phyloP scores from a whole-genome alignment of 148 eudicot species.

The Silene latifolia region DNA sequence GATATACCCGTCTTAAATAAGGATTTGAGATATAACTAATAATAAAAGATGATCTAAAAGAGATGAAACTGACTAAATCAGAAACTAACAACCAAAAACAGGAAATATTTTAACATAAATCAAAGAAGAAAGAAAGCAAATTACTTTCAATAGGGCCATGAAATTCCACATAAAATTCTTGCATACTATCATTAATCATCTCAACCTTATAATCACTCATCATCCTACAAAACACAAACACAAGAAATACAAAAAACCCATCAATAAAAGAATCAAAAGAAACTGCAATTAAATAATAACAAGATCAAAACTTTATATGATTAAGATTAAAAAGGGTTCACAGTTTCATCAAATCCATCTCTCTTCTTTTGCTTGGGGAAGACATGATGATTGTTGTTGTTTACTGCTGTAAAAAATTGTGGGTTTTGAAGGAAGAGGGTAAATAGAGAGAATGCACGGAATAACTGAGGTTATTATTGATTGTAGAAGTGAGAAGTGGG shows the following conservation, averaged over 20 bases:
- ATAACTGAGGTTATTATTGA: conserved; percentile 1
- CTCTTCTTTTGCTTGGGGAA: conserved; percentile 95
- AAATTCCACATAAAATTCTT: conserved; percentile 83
- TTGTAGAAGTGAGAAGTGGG: conserved; percentile 28
- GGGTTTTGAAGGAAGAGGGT: conserved; percentile 14
- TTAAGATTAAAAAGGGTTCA: conserved; percentile 19
- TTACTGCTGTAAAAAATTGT: neutral
- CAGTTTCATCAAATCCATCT: conserved; percentile 99
- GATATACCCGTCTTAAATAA: too few species aligned
- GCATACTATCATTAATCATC: conserved; percentile 91
- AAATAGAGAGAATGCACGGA: neutral
- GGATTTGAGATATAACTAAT: too few species aligned
- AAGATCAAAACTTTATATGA: conserved; percentile 10
- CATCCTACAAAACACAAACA: conserved; percentile 50
- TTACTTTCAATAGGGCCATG: conserved; percentile 91
- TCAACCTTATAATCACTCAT: conserved; percentile 99
- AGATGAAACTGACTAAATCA: conserved; percentile 11
- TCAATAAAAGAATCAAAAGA: neutral
- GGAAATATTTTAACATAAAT: neutral
- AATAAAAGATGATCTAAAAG: neutral
- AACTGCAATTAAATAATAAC: neutral
- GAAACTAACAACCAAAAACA: conserved; percentile 13
- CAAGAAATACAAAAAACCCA: conserved; percentile 6
- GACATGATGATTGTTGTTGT: conserved; percentile 68
- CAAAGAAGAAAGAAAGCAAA: neutral